Evolutionary conservation across 257 asterid genomes (phyloP).

Genomic region (Cinchona pubescens): DNA sequence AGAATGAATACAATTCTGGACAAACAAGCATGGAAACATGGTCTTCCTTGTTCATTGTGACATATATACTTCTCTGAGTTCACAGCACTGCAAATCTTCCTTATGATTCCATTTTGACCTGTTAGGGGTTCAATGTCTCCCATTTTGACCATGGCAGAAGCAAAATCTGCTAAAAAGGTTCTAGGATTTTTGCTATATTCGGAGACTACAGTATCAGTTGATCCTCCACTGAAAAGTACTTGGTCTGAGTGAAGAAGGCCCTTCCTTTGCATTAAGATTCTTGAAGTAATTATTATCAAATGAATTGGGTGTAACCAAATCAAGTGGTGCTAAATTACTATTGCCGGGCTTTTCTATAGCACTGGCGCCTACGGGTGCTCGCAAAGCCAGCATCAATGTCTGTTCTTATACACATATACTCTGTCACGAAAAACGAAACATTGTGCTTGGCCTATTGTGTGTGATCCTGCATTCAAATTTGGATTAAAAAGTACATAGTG

Average conservation of each 20-base stretch:
- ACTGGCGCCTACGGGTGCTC: slow-evolving; percentile 23
- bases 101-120: slow-evolving; percentile 27
- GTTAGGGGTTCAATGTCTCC: slow-evolving; percentile 28
- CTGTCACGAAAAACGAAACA: slow-evolving; percentile 21
- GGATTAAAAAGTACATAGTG: too few species aligned
- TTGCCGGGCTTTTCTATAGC: slow-evolving; percentile 20
- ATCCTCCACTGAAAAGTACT: slow-evolving; percentile 30
- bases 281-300: slow-evolving; percentile 11
- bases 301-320: background rate
- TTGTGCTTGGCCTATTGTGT: slow-evolving; percentile 20
- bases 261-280: slow-evolving; percentile 23
- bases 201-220: slow-evolving; percentile 18
- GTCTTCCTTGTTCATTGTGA: too few species aligned
- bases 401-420: slow-evolving; percentile 26
- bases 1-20: too few species aligned
- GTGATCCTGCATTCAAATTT: background rate
- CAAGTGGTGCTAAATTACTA: slow-evolving; percentile 25
- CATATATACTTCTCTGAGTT: slow-evolving; percentile 12
- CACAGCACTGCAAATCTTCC: slow-evolving; percentile 26
- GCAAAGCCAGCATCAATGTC: slow-evolving; percentile 39
- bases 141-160: slow-evolving; percentile 28
- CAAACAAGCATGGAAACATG: too few species aligned
- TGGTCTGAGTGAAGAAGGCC: slow-evolving; percentile 34
- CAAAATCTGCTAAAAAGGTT: slow-evolving; percentile 18
- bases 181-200: slow-evolving; percentile 17